These are phyloP conservation scores for Lachnellula occidentalis DNA, from an alignment of 2,329 filamentous ascomycete genomes.

Conservation along the genomic window DNA sequence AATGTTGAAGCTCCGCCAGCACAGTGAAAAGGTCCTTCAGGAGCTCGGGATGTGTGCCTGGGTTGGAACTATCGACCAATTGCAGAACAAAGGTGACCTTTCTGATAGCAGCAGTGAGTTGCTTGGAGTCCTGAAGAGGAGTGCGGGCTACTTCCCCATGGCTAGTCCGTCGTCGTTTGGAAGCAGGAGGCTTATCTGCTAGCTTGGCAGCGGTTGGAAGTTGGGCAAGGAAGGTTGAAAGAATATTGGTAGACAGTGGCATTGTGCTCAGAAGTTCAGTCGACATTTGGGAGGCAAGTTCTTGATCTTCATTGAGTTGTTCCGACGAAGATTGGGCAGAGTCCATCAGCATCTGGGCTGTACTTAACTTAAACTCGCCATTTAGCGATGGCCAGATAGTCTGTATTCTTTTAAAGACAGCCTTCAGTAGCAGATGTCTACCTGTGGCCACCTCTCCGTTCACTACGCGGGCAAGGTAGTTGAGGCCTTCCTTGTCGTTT, in stretches of 20 bases:
- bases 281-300: conserved; percentile 51
- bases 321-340: conserved; percentile 43
- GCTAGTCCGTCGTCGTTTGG: conserved; percentile 76
- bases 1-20: conserved; percentile 81
- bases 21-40: conserved; percentile 75
- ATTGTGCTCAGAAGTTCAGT: conserved; percentile 68
- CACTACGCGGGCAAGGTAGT: conserved; percentile 47
- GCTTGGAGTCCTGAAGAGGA: conserved; percentile 56
- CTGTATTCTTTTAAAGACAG: conserved; percentile 64
- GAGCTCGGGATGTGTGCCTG: conserved; percentile 69
- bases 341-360: conserved; percentile 59
- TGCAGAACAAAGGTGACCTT: conserved; percentile 85
- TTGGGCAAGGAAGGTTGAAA: conserved; percentile 66
- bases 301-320: conserved; percentile 26
- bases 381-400: conserved; percentile 71
- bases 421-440: conserved; percentile 50
- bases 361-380: conserved; percentile 51
- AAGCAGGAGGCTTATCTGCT: conserved; percentile 64
- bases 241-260: conserved; percentile 65
- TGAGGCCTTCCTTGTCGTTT: conserved; percentile 52
- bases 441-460: conserved; percentile 37
- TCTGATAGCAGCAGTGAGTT: conserved; percentile 62
- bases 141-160: conserved; percentile 60
- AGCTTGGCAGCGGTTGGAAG: conserved; percentile 70
- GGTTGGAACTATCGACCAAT: conserved; percentile 74